Evolutionary conservation across 2,329 filamentous ascomycete genomes (phyloP), one percentile per base, ranked within the genome.

Genomic region (Aspergillus amoenus): DNA sequence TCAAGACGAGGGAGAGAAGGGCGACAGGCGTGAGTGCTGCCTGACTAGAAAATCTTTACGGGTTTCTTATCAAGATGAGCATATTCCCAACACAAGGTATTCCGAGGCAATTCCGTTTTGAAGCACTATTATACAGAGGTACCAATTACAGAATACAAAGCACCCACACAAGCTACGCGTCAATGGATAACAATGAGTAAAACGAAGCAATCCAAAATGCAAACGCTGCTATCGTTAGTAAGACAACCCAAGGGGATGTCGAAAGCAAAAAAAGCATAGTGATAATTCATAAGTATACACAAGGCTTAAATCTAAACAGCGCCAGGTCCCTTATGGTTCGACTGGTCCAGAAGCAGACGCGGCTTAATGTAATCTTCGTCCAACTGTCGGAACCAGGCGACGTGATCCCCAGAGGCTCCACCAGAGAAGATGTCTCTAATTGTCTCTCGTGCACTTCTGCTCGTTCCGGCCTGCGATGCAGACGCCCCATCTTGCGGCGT

Each of bases 321-420:
- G 11, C 73, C 73, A 43, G 73, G 74, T 3, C 74, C 75, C 60
- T 76, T 76, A 58, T 76, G 72, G 39, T 74, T 73, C 24, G 74
- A 76, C 45, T 88, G 89, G 75, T 97, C 93, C 18, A 97, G 82
- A 63, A 97, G 75, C 55, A 97, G 77, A 70, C 88, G 90, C 17
- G 93, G 93, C 80, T 97, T 97, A 75, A 97, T 93, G 73, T 92
- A 97, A 59, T 93, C 91, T 74, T 99, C 94, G 72, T 99, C 94
- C 59, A 99, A 79, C 76, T 96, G 93, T 64, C 87, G 88, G 74
- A 99, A 96, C 77, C 95, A 85, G 45, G 89, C 91, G 9, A 90
- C 89, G 44, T 95, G 92, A 72, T 99, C 94, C 50, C 96, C 91
- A 1, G 89, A 84, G 4, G 72, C 68, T 15, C 89, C 83, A 1